phyloP scores from a whole-genome alignment of 2,329 filamentous ascomycete genomes.

The Aciculosporium take region DNA sequence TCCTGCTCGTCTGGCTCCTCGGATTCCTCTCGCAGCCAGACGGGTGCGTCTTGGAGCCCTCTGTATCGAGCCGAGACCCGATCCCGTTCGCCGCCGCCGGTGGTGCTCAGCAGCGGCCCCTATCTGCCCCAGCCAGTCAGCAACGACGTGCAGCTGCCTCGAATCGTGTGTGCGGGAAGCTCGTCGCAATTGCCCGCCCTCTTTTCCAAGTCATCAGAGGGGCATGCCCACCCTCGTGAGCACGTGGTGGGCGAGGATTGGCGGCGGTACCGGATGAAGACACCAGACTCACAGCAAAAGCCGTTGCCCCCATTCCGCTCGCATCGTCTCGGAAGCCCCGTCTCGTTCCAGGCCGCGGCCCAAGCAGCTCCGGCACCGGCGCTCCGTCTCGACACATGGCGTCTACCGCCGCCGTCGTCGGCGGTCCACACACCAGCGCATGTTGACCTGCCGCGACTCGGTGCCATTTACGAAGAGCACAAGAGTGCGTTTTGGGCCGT shows the following conservation, averaged over 20 bases:
- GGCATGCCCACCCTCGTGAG: slow-evolving; percentile 28
- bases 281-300: slow-evolving; percentile 32
- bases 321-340: slow-evolving; percentile 13
- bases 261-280: slow-evolving; percentile 26
- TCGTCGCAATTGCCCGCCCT: slow-evolving; percentile 45
- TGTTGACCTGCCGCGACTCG: slow-evolving; percentile 52
- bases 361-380: too few species aligned
- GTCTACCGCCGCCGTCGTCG: slow-evolving; percentile 23
- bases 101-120: slow-evolving; percentile 27
- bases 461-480: slow-evolving; percentile 55
- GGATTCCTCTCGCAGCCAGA: slow-evolving; percentile 33
- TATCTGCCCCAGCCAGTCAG: slow-evolving; percentile 31
- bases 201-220: slow-evolving; percentile 51
- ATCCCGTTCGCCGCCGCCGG: slow-evolving; percentile 34
- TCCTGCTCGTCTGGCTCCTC: slow-evolving; percentile 54
- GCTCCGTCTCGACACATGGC: slow-evolving; percentile 47
- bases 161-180: slow-evolving; percentile 30
- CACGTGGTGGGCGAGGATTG: slow-evolving; percentile 18
- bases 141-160: slow-evolving; percentile 36
- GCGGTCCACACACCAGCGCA: slow-evolving; percentile 24
- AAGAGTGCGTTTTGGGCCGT: slow-evolving; percentile 58
- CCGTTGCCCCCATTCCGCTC: slow-evolving; percentile 28
- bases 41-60: slow-evolving; percentile 34
- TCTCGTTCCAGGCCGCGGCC: slow-evolving; percentile 21
- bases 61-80: slow-evolving; percentile 33